Percentiles rank a stretch among this genome's conserved stretches.
Evolutionary conservation across 148 eudicot genomes (phyloP).

Genomic region (Rheum nobile): DNA sequence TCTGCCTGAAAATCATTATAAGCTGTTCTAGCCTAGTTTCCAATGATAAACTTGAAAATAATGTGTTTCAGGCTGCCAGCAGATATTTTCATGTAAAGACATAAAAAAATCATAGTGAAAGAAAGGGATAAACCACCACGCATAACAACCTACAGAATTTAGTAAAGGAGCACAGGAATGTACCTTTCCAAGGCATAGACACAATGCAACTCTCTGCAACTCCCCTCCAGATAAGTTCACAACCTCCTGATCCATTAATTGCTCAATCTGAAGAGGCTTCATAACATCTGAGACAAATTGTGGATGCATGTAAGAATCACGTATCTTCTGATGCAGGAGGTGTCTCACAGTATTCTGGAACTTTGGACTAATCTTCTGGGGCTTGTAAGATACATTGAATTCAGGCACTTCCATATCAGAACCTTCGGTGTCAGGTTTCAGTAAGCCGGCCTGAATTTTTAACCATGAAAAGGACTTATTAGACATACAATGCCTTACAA

Average conservation of each 20-base stretch:
- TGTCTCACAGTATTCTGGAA: slow-evolving; percentile 51
- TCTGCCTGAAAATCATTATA: not conserved
- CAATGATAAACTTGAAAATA: not conserved
- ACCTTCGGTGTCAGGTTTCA: slow-evolving; percentile 73
- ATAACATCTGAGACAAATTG: slow-evolving; percentile 89
- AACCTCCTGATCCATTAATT: slow-evolving; percentile 93
- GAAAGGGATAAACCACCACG: not conserved
- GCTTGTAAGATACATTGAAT: slow-evolving; percentile 90
- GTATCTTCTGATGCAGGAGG: slow-evolving; percentile 65
- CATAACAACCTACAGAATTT: not conserved
- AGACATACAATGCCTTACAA: not conserved
- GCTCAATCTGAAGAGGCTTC: slow-evolving; percentile 94
- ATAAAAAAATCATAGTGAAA: not conserved
- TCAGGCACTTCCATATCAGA: slow-evolving; percentile 77
- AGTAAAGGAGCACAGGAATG: not conserved
- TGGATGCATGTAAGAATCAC: slow-evolving; percentile 77
- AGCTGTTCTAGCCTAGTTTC: not conserved
- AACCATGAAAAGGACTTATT: not conserved
- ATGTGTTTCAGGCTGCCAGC: not conserved
- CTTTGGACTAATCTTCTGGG: slow-evolving; percentile 91
- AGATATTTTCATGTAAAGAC: not conserved
- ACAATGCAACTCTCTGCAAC: slow-evolving; percentile 88
- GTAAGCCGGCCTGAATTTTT: slow-evolving; percentile 68
- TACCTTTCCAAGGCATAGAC: slow-evolving; percentile 91
- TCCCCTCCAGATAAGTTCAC: slow-evolving; percentile 94